Conservation (phyloP, 345 rosid species). For the Linum usitatissimum region DNA sequence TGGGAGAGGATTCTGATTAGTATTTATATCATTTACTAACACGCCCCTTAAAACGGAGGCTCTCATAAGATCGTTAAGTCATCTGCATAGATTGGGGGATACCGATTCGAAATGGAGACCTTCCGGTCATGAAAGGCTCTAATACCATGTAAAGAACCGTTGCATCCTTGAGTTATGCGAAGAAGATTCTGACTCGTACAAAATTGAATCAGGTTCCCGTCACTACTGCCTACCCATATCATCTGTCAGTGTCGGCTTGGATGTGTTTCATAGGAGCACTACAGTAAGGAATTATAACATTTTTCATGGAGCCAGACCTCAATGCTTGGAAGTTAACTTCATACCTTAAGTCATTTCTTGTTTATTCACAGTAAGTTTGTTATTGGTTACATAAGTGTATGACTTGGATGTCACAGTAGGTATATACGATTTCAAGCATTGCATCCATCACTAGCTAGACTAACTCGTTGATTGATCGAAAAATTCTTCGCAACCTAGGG, state of each 20-base stretch:
- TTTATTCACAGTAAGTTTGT: constrained; percentile 8
- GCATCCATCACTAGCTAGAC: neutral
- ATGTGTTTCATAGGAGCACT: constrained; percentile 44
- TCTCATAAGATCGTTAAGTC: too few relatives aligned
- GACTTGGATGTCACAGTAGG: neutral
- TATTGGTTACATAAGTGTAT: neutral
- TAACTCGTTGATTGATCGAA: neutral
- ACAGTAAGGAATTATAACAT: constrained; percentile 11
- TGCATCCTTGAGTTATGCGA: too few relatives aligned
- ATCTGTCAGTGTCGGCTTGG: constrained; percentile 38
- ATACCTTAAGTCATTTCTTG: constrained; percentile 6
- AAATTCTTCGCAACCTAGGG: neutral
- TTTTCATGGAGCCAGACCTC: constrained; percentile 5
- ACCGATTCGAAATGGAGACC: too few relatives aligned
- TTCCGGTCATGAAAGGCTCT: too few relatives aligned
- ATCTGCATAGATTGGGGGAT: too few relatives aligned
- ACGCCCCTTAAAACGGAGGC: too few relatives aligned
- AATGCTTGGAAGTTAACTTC: constrained; percentile 14
- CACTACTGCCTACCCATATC: constrained; percentile 35
- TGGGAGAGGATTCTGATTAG: too few relatives aligned
- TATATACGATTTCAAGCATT: too few relatives aligned
- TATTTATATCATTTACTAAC: too few relatives aligned
- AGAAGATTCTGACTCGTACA: too few relatives aligned
- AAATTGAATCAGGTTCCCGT: constrained; percentile 33
- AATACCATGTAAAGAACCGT: too few relatives aligned